These are phyloP conservation scores for Asterophora lycoperdoides DNA, from an alignment of 768 basidiomycete species.

Conservation along the genomic window DNA sequence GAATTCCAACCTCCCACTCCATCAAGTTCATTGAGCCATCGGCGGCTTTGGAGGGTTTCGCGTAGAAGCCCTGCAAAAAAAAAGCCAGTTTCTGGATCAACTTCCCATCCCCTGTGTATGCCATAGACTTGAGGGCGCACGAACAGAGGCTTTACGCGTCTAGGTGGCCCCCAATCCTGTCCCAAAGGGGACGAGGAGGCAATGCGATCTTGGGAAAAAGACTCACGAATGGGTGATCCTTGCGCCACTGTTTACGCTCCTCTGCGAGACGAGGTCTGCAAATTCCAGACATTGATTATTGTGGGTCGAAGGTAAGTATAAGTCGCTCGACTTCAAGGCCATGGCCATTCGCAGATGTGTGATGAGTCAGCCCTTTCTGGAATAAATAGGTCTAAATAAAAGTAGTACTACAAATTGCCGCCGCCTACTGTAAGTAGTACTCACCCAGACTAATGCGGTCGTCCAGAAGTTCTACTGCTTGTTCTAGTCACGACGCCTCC, in stretches of 20 bases:
- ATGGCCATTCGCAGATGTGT: too few species aligned
- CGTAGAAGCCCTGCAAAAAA: conserved; percentile 83
- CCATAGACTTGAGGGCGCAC: not conserved
- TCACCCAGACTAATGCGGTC: too few species aligned
- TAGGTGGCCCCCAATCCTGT: not conserved
- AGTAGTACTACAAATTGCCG: too few species aligned
- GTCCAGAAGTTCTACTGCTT: too few species aligned
- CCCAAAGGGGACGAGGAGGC: not conserved
- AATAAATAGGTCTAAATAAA: not conserved
- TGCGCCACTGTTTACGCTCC: conserved; percentile 98
- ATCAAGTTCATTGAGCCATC: conserved; percentile 96
- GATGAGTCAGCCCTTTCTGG: not conserved
- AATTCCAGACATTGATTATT: conserved; percentile 75
- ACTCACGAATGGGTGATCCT: conserved; percentile 97
- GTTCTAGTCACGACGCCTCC: too few species aligned
- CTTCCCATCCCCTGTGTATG: conserved; percentile 2
- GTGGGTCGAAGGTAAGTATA: not conserved
- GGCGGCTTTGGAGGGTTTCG: conserved; percentile 82
- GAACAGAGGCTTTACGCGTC: conserved; percentile 7
- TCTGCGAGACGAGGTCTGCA: conserved; percentile 91
- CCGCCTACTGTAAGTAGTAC: too few species aligned
- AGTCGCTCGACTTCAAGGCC: too few species aligned
- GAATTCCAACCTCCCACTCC: conserved; percentile 99
- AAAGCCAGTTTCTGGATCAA: conserved; percentile 4
- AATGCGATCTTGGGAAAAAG: not conserved